Conservation (phyloP, 208 protist species). For the Naegleria fowleri region DNA sequence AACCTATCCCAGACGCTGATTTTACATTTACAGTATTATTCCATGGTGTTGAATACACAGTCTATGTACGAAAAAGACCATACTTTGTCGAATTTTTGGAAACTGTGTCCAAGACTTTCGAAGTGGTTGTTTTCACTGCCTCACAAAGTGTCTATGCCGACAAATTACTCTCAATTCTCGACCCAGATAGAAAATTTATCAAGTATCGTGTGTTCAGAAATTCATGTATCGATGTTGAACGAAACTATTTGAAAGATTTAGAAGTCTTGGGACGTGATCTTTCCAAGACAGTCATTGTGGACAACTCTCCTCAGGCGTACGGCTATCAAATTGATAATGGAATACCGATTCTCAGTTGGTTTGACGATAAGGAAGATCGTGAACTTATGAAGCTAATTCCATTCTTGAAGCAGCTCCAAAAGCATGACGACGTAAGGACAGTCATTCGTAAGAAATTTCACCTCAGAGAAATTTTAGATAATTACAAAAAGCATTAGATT, state of each 20-base stretch:
- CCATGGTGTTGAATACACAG: slow-evolving; percentile 39
- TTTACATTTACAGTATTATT: slow-evolving; percentile 36
- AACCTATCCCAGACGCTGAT: slow-evolving; percentile 22
- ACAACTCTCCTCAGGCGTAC: slow-evolving; percentile 51
- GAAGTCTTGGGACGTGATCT: slow-evolving; percentile 46
- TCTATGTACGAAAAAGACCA: slow-evolving; percentile 44
- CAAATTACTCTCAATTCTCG: slow-evolving; percentile 47
- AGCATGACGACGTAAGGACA: neutral
- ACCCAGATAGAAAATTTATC: slow-evolving; percentile 42
- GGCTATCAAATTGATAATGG: slow-evolving; percentile 44
- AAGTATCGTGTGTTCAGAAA: slow-evolving; percentile 47
- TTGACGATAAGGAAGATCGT: slow-evolving; percentile 34
- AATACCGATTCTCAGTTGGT: slow-evolving; percentile 32
- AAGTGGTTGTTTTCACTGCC: slow-evolving; percentile 57
- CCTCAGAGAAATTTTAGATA: neutral
- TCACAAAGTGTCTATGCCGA: slow-evolving; percentile 54
- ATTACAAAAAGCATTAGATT: neutral
- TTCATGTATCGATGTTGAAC: slow-evolving; percentile 45
- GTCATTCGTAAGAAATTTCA: neutral
- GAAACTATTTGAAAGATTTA: slow-evolving; percentile 55
- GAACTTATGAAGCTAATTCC: slow-evolving; percentile 33
- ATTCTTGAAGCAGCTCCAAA: slow-evolving; percentile 12
- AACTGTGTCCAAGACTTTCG: slow-evolving; percentile 37
- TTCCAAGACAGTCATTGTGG: slow-evolving; percentile 37
- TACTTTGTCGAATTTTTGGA: slow-evolving; percentile 42